A percentile compares a stretch with the other conserved stretches of the same genome.
Conservation (phyloP, 192 early-diverging fungal genomes). For the Mortierella claussenii region DNA sequence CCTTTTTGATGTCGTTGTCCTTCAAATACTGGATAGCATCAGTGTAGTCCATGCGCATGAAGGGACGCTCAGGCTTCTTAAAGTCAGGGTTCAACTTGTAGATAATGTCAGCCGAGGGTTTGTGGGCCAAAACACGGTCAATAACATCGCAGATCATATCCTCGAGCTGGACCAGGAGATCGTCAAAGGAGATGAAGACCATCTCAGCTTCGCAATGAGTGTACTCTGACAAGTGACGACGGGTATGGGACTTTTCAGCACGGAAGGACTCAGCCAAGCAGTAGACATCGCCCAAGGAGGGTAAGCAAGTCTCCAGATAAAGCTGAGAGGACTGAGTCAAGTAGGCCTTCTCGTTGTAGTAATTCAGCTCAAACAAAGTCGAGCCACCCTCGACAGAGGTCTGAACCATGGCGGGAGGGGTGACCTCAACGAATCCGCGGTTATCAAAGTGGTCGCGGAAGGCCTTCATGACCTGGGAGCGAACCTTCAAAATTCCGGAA, state of each 20-base stretch:
- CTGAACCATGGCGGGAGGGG: constrained; percentile 99
- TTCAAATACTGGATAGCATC: constrained; percentile 97
- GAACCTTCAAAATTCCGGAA: constrained; percentile 87
- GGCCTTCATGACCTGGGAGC: constrained; percentile 85
- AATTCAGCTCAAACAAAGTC: constrained; percentile 94
- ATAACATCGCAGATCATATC: constrained; percentile 89
- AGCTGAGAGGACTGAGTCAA: constrained; percentile 99
- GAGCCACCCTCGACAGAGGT: constrained; percentile 99
- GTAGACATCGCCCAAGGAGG: constrained; percentile 96
- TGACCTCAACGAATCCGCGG: constrained; percentile 86
- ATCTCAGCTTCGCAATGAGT: constrained; percentile 98
- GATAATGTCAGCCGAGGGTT: constrained; percentile 77
- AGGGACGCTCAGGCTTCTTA: constrained; percentile 83
- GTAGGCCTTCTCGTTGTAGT: constrained; percentile 97
- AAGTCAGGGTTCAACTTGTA: constrained; percentile 94
- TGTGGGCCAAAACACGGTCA: constrained; percentile 81
- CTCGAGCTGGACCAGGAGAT: constrained; percentile 88
- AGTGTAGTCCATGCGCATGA: constrained; percentile 94
- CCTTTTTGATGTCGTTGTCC: constrained; percentile 89
- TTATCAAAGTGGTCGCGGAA: constrained; percentile 96
- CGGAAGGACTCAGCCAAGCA: constrained; percentile 97
- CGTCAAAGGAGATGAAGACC: constrained; percentile 93
- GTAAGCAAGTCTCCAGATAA: constrained; percentile 96
- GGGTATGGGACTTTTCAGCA: constrained; percentile 97
- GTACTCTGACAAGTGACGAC: constrained; percentile 94